Base-by-base conservation (phyloP, 179 eudicot species). In the Corrigiola litoralis region DNA sequence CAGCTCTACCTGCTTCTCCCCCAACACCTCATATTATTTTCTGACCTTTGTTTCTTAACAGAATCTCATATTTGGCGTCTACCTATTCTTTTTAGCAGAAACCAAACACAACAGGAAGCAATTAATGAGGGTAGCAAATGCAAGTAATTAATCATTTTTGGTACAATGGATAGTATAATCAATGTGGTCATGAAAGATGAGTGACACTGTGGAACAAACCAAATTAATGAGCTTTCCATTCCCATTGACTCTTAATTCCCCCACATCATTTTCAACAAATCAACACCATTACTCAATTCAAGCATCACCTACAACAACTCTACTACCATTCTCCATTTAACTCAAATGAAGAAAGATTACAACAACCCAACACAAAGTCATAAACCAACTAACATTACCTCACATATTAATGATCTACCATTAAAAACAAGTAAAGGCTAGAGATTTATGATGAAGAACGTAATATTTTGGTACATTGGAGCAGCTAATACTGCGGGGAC, bases 261-360 rank as follows among this genome's bases (percentile, higher is more conserved):
- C 58, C 25, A 1, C 69, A 62, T 48, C 63, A 67, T 41, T 28
- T 73, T 74, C 74, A 63, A n/a, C n/a, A n/a, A n/a, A n/a, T n/a
- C n/a, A n/a, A 44, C n/a, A 60, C 37, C 51, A 61, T 53, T 40
- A 45, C 57, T 61, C 41, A 58, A 47, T 36, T 64, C 20, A 58
- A 58, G 24, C 55, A 54, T 38, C 34, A 21, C 48, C 37, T 10
- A 48, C 25, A 48, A 75, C 67, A 34, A 51, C 63, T 68, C 50
- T 63, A 46, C 51, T 41, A 23, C n/a, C n/a, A n/a, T n/a, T n/a
- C n/a, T n/a, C n/a, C n/a, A n/a, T n/a, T n/a, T n/a, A n/a, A n/a
- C n/a, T n/a, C n/a, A n/a, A n/a, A n/a, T n/a, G n/a, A n/a, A n/a
- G n/a, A n/a, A n/a, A n/a, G n/a, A n/a, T n/a, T n/a, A n/a, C n/a